phyloP scores from a whole-genome alignment of 257 asterid genomes.

The Ehretia macrophylla region DNA sequence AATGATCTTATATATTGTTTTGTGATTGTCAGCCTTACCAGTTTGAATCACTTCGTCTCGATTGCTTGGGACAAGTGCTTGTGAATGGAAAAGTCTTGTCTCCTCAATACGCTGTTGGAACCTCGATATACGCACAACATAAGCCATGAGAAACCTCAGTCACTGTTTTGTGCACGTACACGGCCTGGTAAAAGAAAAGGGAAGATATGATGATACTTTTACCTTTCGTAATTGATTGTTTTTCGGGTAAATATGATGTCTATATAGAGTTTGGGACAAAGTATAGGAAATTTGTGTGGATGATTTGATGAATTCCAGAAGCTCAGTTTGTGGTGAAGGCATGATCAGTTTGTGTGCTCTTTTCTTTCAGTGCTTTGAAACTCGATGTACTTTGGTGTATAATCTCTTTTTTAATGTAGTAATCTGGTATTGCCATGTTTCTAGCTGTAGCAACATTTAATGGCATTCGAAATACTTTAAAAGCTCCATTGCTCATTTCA shows the following conservation, averaged over 20 bases:
- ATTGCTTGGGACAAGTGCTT: slow-evolving; percentile 78
- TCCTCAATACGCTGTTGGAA: slow-evolving; percentile 43
- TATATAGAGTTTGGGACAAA: not conserved
- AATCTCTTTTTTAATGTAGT: no score
- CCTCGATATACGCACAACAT: slow-evolving; percentile 76
- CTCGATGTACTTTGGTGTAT: no score
- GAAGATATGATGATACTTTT: not conserved
- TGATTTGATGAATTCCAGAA: no score
- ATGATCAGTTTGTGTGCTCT: no score
- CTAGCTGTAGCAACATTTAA: no score
- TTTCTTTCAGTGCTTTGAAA: no score
- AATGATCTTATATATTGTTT: slow-evolving; percentile 8
- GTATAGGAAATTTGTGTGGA: not conserved
- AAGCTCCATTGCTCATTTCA: no score
- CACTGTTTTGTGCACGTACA: not conserved
- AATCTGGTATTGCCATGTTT: no score
- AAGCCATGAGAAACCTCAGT: slow-evolving; percentile 38
- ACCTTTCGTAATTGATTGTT: not conserved
- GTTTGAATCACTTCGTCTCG: slow-evolving; percentile 80
- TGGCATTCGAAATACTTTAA: no score
- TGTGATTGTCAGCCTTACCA: slow-evolving; percentile 52
- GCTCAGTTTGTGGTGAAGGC: no score
- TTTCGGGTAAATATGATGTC: slow-evolving; percentile 2
- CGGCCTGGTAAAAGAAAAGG: not conserved
- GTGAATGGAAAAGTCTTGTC: slow-evolving; percentile 74